These are phyloP conservation scores for Wickerhamiella vanderwaltii DNA, from an alignment of 805 yeast species.

Conservation along the genomic window DNA sequence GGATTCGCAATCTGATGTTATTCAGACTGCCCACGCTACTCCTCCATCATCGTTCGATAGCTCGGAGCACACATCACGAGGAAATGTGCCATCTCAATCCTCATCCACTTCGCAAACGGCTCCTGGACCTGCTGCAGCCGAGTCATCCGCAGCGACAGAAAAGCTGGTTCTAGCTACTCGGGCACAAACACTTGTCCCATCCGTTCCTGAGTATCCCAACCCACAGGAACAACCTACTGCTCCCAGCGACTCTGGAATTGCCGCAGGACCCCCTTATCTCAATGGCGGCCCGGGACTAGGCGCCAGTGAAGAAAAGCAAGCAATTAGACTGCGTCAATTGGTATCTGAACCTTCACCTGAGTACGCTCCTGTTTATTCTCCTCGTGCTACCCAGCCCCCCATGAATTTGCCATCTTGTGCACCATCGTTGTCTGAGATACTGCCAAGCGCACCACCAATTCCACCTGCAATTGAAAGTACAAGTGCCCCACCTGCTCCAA, in stretches of 20 bases:
- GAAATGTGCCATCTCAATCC: not conserved
- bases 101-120: not conserved
- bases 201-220: conserved; percentile 5
- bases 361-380: conserved; percentile 8
- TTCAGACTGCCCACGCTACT: conserved; percentile 6
- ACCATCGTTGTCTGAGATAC: not conserved
- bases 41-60: conserved; percentile 8
- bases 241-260: not conserved
- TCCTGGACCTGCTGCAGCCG: not conserved
- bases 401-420: not conserved
- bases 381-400: not conserved
- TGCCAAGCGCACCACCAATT: no score
- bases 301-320: conserved; percentile 1
- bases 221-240: conserved; percentile 2
- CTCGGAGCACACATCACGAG: not conserved
- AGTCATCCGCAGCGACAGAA: not conserved
- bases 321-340: conserved; percentile 4
- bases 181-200: conserved; percentile 6
- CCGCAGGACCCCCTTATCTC: no score
- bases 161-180: conserved; percentile 6
- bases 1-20: conserved; percentile 3
- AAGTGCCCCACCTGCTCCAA: not conserved
- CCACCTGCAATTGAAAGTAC: not conserved
- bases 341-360: conserved; percentile 9
- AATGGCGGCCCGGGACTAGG: not conserved